Evolutionary conservation across 768 basidiomycete species (phyloP), one percentile per base, ranked within the genome.

Genomic region (Termitomyces sp.): DNA sequence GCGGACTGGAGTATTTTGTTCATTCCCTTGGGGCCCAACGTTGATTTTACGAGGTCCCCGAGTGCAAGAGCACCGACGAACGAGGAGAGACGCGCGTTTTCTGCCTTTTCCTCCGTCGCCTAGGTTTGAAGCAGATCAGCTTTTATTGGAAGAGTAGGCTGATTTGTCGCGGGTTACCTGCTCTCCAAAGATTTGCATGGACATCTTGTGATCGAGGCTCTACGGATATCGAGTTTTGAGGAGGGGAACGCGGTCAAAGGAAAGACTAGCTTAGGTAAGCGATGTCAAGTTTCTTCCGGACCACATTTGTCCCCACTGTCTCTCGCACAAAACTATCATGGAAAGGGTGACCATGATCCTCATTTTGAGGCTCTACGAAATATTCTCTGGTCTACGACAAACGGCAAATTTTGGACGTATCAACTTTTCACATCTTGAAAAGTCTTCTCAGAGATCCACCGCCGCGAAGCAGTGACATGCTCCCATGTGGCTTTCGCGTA

Each of bases 21-120:
- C 96, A 98, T 99, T 52, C 97, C 97, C 72, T 99, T 98, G 22
- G 97, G 97, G 9, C 97, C 97, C 2, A 99, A 82, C 7, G 97
- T 99, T 1, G 94, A 96, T 75, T 98, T 98, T 65, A 99, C 96
- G 60, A 99, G 85, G 76, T 99, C 97, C 40, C 97, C 97, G 32
- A 99, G 81, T 0, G 97, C 97, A 62, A 97, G 85, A 6, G 97
- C 96, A 32, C 97, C 97, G 52, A 99, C 91, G 71, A 99, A 99
- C 3, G 94, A 96, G 3, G 94, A 94, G 61, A 99, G 86, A 72
- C 96, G 92, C 68, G 96, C 96, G 80, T 94, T 93, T 76, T 98
- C 95, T 18, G 94, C 94, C 69, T 94, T 91, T 75, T 98, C 96
- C 75, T 98, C 89, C 7, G 88, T 89, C 35, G 89, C 89, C 88